phyloP scores from a whole-genome alignment of 2,329 filamentous ascomycete genomes.

The Clarireedia monteithiana region DNA sequence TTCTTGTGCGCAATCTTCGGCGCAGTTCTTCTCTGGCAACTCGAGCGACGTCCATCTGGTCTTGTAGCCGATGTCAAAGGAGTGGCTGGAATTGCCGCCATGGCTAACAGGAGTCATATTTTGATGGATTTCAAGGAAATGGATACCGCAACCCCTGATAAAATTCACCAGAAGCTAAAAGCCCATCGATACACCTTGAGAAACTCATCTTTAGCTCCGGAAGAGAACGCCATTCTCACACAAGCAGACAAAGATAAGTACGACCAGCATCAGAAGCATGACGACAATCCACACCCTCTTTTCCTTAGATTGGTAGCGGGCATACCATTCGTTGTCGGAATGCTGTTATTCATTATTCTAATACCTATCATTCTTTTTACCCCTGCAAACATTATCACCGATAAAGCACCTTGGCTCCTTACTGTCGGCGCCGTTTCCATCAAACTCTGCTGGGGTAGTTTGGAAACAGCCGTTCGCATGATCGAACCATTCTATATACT shows the following conservation, averaged over 20 bases:
- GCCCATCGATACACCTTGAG: constrained; percentile 59
- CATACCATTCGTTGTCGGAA: constrained; percentile 50
- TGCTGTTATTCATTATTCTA: constrained; percentile 48
- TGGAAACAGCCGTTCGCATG: constrained; percentile 64
- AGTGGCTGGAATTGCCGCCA: constrained; percentile 65
- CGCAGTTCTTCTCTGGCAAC: constrained; percentile 49
- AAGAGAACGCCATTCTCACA: constrained; percentile 41
- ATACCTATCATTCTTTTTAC: constrained; percentile 56
- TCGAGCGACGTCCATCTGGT: constrained; percentile 56
- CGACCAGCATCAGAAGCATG: constrained; percentile 40
- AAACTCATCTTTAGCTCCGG: constrained; percentile 63
- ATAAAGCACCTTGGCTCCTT: constrained; percentile 56
- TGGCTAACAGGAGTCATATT: constrained; percentile 68
- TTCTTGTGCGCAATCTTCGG: constrained; percentile 51
- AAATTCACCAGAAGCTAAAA: constrained; percentile 62
- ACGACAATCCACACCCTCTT: constrained; percentile 57
- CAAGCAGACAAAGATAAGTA: constrained; percentile 39
- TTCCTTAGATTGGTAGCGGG: constrained; percentile 56
- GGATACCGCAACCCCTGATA: constrained; percentile 56
- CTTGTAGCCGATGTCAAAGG: constrained; percentile 62
- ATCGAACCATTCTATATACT: constrained; percentile 70
- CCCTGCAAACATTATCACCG: constrained; percentile 46
- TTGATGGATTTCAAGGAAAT: constrained; percentile 66
- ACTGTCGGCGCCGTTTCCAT: constrained; percentile 58
- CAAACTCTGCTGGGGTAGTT: constrained; percentile 59